Evolutionary conservation across 2,329 filamentous ascomycete genomes (phyloP).

Genomic region (Echinosphaeria canescens): DNA sequence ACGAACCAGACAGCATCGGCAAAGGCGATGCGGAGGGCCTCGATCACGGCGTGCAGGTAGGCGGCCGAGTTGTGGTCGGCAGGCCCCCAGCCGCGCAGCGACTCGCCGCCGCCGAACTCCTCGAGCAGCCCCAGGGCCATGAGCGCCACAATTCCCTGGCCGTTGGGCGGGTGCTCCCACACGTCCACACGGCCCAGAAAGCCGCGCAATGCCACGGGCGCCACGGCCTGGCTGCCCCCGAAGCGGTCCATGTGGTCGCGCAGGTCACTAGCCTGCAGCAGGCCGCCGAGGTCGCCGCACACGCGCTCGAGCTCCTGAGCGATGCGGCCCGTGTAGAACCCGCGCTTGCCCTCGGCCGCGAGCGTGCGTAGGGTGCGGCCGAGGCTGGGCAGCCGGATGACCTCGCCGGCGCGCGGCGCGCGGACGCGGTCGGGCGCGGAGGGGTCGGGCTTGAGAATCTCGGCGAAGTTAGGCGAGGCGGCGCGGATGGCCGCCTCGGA

Average conservation of each 20-base stretch:
- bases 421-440: conserved; percentile 45
- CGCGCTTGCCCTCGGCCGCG: conserved; percentile 62
- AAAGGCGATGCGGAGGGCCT: conserved; percentile 75
- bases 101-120: conserved; percentile 54
- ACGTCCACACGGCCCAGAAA: conserved; percentile 64
- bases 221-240: conserved; percentile 62
- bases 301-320: conserved; percentile 67
- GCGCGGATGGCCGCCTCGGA: conserved; percentile 40
- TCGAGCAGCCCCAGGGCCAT: conserved; percentile 89
- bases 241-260: conserved; percentile 43
- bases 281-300: conserved; percentile 53
- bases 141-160: conserved; percentile 83
- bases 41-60: conserved; percentile 74
- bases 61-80: conserved; percentile 62
- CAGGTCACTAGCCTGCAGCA: conserved; percentile 61
- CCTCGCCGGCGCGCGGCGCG: conserved; percentile 59
- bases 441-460: conserved; percentile 69
- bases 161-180: conserved; percentile 95
- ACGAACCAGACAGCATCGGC: conserved; percentile 83
- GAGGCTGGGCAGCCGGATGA: conserved; percentile 70
- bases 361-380: conserved; percentile 65
- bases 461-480: conserved; percentile 68
- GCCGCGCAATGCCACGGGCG: conserved; percentile 56
- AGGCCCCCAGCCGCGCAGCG: conserved; percentile 47
- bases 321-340: conserved; percentile 75